Base-by-base conservation (phyloP, 768 basidiomycete genomes). In the Leccinum pellstonianum region DNA sequence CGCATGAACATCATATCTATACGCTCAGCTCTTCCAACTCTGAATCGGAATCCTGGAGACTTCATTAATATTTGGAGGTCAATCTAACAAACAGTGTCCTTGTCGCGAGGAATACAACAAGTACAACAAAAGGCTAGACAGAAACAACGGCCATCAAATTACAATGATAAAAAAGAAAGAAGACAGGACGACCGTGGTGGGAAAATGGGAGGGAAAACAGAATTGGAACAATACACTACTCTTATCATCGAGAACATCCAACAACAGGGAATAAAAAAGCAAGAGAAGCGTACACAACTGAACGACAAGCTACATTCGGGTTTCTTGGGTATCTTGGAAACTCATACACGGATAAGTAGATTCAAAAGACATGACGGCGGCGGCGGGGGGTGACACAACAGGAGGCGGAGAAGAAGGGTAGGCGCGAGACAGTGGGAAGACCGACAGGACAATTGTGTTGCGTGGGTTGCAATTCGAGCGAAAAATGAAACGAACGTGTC, bases 231-330 rank as follows among this genome's bases (percentile, higher is more conserved):
- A 54, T 33, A 37, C 21, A 56, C 52, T 59, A 54, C 52, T 19
- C 57, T 63, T 55, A 9, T 29, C 35, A 57, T 7, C 11, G 3
- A 55, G 35, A 33, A n/a, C n/a, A 17, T 54, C 6, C 25, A 64
- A 65, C 61, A 67, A n/a, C 57, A 54, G 10, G 43, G 31, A 46
- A 61, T 48, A 66, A 23, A 19, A 50, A 61, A 58, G 35, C 58
- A 56, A 1, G 27, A 52, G 54, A 12, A 62, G 48, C 52, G 19
- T 69, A 66, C 65, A 68, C 56, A 61, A 10, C 56, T 27, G 29
- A 58, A 52, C 35, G 23, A 69, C 61, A 58, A 63, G 50, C 54
- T 68, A 70, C 66, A 70, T 52, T 69, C 31, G 23, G 17, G 11
- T 53, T 55, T 25, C 52, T 35, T 49, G 43, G 48, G 68, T 62